Base-by-base conservation (phyloP, 1,284 basidiomycete species). In the Sanghuangporus baumii region DNA sequence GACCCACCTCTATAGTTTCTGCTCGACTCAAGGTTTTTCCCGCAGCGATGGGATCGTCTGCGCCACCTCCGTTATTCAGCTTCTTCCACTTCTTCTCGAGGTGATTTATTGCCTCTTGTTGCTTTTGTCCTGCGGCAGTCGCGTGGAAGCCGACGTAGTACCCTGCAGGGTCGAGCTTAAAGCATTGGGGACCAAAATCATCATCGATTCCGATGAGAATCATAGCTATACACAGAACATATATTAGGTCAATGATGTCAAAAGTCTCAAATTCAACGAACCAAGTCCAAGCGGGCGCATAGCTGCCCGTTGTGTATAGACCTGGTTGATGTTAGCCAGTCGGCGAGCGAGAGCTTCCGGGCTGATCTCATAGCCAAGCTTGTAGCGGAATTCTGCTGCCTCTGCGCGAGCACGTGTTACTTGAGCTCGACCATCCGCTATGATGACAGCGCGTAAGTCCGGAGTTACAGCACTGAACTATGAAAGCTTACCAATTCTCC, bases 21-120 rank as follows among this genome's bases (percentile, higher is more conserved):
- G 83, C 77, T 38, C 86, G 78, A 64, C 76, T 77, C 58, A 93
- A 77, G 1, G 79, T 82, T 75, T 86, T 82, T 60, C 89, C 88
- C 5, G 90, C 89, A 43, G 79, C 77, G 6, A 79, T 77, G 12
- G 91, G 79, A 76, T 94, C 87, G 68, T 94, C 84, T n/a, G 86
- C 82, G 60, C 91, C 86, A 61, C 77, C 78, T 59, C 91, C 86
- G 48, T 82, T 83, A 71, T 94, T 88, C 46, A 95, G 80, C 72
- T 95, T 95, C 80, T 99, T 99, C 93, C 95, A 99, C 75, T 94
- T 94, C 81, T 99, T 99, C 79, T 99, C 97, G 61, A 99, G 81
- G 71, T 93, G 92, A 76, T 98, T 99, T 87, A 96, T 98, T 3
- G 95, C 95, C 73, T 99, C 97, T 70, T 97, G 96, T 72, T 99